Evolutionary conservation across 257 asterid genomes (phyloP), one percentile per base, ranked within the genome.

Genomic region (Nyctanthes arbortristis): DNA sequence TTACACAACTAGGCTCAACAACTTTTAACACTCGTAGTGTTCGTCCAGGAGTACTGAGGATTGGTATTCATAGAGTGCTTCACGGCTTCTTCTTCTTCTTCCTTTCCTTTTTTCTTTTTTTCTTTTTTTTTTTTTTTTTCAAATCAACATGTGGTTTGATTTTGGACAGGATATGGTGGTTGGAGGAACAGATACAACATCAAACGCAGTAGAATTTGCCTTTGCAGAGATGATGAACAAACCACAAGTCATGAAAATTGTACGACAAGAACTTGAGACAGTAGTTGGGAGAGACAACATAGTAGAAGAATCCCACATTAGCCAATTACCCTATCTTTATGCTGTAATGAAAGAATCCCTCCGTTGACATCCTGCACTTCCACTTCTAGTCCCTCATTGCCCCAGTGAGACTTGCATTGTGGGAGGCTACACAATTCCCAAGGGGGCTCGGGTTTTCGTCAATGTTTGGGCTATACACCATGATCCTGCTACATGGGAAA

Each of bases 401-500:
- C 91, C 96, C 13, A 88, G 86, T 40, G 35, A 79, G 28, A 77
- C 89, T 0, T 35, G 79, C 72, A 56, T 8, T 1, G 85, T 91
- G 2, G 87, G 80, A 10, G 92, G 95, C 2, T 91, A 84, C 73
- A 77, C 78, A 0, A 40, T 87, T 30, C 92, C 91, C 0, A 68
- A 85, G 68, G 94, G 94, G 0, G 40, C 94, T 2, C 85, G 88
- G 3, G 88, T 88, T 29, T 82, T 91, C 47, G 13, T 91, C 65
- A 91, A 91, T 8, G 88, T 75, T 20, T 91, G 92, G 94, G 92
- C 96, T 0, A 58, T 91, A 31, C 94, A 86, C 4, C 61, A 89
- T 57, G 94, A 91, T 52, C 88, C 90, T 10, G 59, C 78, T 11
- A 28, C 80, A 0, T 91, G 97, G 97, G 82, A 85, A 13, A 73